phyloP scores from a whole-genome alignment of 768 basidiomycete species.

The Hortiboletus flavorubellus region DNA sequence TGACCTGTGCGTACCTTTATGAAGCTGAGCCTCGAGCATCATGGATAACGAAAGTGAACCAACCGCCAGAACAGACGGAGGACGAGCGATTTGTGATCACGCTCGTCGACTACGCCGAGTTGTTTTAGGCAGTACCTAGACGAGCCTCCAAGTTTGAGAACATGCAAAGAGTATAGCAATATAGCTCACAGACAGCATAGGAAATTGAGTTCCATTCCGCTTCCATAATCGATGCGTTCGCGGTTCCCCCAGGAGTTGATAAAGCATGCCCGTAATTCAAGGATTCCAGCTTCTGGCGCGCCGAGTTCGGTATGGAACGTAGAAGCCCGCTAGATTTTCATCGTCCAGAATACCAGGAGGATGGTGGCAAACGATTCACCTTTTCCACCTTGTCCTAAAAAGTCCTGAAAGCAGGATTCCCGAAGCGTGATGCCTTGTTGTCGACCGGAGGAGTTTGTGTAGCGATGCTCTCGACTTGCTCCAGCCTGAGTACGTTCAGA shows the following conservation, averaged over 20 bases:
- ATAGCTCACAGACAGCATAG: slow-evolving; percentile 86
- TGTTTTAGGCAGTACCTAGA: slow-evolving; percentile 76
- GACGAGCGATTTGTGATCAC: slow-evolving; percentile 74
- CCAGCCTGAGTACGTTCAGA: slow-evolving; percentile 60
- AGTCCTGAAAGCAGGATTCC: slow-evolving; percentile 92
- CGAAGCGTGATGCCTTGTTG: slow-evolving; percentile 89
- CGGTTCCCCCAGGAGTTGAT: slow-evolving; percentile 88
- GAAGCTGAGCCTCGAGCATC: not conserved
- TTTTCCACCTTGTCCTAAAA: slow-evolving; percentile 83
- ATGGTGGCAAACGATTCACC: slow-evolving; percentile 41
- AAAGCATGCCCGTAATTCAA: slow-evolving; percentile 80
- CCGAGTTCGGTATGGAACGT: slow-evolving; percentile 60
- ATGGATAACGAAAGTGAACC: slow-evolving; percentile 5
- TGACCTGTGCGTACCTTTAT: slow-evolving; percentile 64
- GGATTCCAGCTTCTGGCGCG: slow-evolving; percentile 53
- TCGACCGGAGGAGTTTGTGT: slow-evolving; percentile 79
- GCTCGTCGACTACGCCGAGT: slow-evolving; percentile 57
- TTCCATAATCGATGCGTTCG: slow-evolving; percentile 96
- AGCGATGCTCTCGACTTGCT: slow-evolving; percentile 62
- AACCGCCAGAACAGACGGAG: slow-evolving; percentile 87
- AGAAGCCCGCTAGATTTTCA: slow-evolving; percentile 43
- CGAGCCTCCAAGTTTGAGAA: not conserved
- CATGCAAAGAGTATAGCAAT: not conserved
- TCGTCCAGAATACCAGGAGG: not conserved
- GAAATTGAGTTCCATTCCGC: slow-evolving; percentile 98